Percentiles rank a stretch among this genome's conserved stretches.
These are phyloP conservation scores for Domatiomyces globalis DNA, from an alignment of 2,329 filamentous ascomycete species.

Conservation along the genomic window DNA sequence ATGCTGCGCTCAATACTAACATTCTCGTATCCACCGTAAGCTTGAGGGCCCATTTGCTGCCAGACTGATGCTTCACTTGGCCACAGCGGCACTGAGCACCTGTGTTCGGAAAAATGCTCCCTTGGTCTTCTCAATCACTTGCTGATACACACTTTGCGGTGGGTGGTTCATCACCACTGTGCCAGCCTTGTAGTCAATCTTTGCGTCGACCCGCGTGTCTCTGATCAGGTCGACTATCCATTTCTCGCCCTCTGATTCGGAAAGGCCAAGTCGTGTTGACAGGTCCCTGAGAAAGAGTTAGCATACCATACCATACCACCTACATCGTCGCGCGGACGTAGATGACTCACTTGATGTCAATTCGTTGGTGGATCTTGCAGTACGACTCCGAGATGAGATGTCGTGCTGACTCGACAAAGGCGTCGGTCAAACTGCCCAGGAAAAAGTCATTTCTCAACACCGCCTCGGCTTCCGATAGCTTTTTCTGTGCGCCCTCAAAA, in stretches of 20 bases:
- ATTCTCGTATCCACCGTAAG: too few species aligned
- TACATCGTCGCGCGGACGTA: too few species aligned
- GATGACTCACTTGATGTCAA: slow-evolving; percentile 67
- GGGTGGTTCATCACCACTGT: slow-evolving; percentile 99
- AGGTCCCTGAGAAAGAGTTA: slow-evolving; percentile 50
- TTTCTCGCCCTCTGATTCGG: slow-evolving; percentile 94
- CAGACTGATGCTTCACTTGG: slow-evolving; percentile 27
- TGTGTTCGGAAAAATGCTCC: slow-evolving; percentile 97
- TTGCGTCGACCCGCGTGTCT: slow-evolving; percentile 91
- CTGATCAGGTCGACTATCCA: slow-evolving; percentile 99
- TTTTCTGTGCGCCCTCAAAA: slow-evolving; percentile 89
- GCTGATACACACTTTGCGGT: slow-evolving; percentile 94
- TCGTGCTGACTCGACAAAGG: slow-evolving; percentile 83
- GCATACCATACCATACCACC: not conserved
- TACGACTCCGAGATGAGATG: slow-evolving; percentile 98
- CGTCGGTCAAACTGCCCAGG: slow-evolving; percentile 67
- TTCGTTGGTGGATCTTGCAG: slow-evolving; percentile 98
- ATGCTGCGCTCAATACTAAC: too few species aligned
- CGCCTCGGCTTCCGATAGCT: slow-evolving; percentile 74
- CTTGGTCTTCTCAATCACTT: slow-evolving; percentile 98
- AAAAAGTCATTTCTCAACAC: slow-evolving; percentile 93
- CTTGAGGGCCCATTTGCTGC: too few species aligned
- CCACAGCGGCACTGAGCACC: slow-evolving; percentile 55
- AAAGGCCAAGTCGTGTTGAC: slow-evolving; percentile 77
- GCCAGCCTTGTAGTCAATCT: slow-evolving; percentile 98